Base-by-base conservation (phyloP, 495 filamentous ascomycete genomes). In the Bacidia gigantensis region DNA sequence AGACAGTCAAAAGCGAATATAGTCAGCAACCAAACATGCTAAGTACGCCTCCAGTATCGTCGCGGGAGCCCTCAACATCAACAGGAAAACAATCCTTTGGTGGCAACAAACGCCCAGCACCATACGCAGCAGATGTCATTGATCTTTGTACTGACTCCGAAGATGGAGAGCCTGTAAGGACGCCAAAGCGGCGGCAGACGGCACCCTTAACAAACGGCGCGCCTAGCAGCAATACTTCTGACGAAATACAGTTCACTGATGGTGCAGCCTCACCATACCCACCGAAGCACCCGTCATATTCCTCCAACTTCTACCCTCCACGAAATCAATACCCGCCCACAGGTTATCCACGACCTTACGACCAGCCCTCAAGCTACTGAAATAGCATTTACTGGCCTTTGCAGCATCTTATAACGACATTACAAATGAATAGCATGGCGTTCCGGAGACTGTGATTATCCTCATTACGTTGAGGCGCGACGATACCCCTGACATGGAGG, bases 51-150 rank as follows among this genome's bases (percentile, higher is more conserved):
- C 76, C 77, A 5, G 63, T 67, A 11, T 71, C 71, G 46, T 80
- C 77, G 24, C 69, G 76, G 32, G 77, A 79, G 42, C 62, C 72
- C n/a, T 78, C 78, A 18, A 66, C 70, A 5, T 65, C 65, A 43
- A 67, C 66, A 11, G 72, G 68, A n/a, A 64, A 67, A 39, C 71
- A 64, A 24, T 66, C 69, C 22, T 66, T 59, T 53, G 43, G 38
- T 67, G 69, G 71, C 52, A 79, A 68, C 52, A 92, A 89, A 62
- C 75, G 86, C 20, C 67, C 80, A 1, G 67, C 70, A 3, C 64
- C 76, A 12, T 74, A 79, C 46, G 75, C 93, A 18, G 89, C 93
- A 51, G 88, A 95, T 60, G 75, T 92, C 51, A 81, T 82, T 44
- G 83, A 86, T 50, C n/a, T n/a, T n/a, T n/a, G n/a, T n/a, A n/a